Evolutionary conservation across 768 basidiomycete genomes (phyloP).

Genomic region (Xerocomellus dryophilus): DNA sequence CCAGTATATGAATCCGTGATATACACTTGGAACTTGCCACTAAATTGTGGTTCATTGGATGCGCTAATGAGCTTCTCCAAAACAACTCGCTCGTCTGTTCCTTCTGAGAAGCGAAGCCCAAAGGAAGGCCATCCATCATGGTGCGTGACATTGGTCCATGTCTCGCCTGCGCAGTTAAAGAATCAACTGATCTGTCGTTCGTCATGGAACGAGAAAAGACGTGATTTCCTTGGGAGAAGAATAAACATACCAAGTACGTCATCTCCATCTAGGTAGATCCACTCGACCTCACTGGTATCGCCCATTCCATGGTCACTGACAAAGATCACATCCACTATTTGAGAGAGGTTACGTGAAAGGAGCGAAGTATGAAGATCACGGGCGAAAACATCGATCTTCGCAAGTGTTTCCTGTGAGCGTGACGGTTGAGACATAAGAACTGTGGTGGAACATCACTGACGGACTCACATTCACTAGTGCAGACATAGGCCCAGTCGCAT

Average conservation of each 20-base stretch:
- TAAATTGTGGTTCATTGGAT: slow-evolving; percentile 39
- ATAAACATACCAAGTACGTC: slow-evolving; percentile 26
- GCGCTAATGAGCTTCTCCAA: slow-evolving; percentile 53
- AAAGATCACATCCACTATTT: slow-evolving; percentile 85
- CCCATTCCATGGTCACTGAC: slow-evolving; percentile 94
- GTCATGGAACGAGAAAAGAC: neutral
- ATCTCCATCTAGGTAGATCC: slow-evolving; percentile 68
- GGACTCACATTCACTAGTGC: slow-evolving; percentile 62
- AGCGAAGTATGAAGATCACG: slow-evolving; percentile 63
- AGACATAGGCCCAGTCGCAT: slow-evolving; percentile 66
- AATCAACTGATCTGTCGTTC: neutral
- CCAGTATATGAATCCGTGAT: slow-evolving; percentile 24
- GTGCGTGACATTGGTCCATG: slow-evolving; percentile 40
- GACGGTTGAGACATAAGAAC: neutral
- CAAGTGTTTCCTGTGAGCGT: slow-evolving; percentile 53
- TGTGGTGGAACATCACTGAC: neutral
- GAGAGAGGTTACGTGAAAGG: slow-evolving; percentile 66
- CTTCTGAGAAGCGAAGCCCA: slow-evolving; percentile 70
- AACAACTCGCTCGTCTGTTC: slow-evolving; percentile 56
- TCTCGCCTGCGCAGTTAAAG: slow-evolving; percentile 13
- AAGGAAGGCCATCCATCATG: slow-evolving; percentile 89
- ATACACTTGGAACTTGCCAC: slow-evolving; percentile 62
- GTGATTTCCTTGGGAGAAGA: neutral
- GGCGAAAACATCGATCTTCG: slow-evolving; percentile 70
- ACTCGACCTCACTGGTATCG: slow-evolving; percentile 75